These are phyloP conservation scores for Scheffersomyces stipitis DNA, from an alignment of 805 yeast genomes.

Conservation along the genomic window DNA sequence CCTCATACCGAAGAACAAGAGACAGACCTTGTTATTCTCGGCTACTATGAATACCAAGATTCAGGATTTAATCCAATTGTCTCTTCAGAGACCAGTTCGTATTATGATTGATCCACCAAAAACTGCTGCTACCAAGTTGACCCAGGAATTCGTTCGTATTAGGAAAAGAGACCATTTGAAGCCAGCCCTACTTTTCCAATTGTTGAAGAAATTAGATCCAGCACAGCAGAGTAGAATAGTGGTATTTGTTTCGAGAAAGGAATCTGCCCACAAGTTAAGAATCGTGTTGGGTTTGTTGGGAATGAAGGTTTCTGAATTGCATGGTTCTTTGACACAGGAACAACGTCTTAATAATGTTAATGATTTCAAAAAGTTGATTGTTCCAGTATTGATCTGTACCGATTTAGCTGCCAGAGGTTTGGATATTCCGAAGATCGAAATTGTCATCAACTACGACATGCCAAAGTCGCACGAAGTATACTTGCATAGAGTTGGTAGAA, in stretches of 20 bases:
- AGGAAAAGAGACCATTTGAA: slow-evolving; percentile 84
- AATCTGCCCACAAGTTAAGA: slow-evolving; percentile 83
- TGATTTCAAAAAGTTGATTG: slow-evolving; percentile 76
- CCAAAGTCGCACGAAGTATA: slow-evolving; percentile 90
- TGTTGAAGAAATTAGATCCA: slow-evolving; percentile 66
- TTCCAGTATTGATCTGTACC: slow-evolving; percentile 90
- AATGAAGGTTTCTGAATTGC: slow-evolving; percentile 73
- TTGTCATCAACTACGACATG: slow-evolving; percentile 93
- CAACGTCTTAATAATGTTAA: slow-evolving; percentile 86
- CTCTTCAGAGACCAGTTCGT: slow-evolving; percentile 87
- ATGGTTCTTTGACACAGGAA: slow-evolving; percentile 85
- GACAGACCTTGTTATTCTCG: slow-evolving; percentile 92
- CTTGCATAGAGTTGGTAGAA: slow-evolving; percentile 97
- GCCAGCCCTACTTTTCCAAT: slow-evolving; percentile 75
- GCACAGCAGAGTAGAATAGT: slow-evolving; percentile 70
- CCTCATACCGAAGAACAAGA: slow-evolving; percentile 75
- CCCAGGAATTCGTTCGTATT: slow-evolving; percentile 92
- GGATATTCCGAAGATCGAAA: slow-evolving; percentile 97
- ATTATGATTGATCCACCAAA: slow-evolving; percentile 97
- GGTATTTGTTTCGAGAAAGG: slow-evolving; percentile 90
- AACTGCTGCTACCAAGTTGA: slow-evolving; percentile 85
- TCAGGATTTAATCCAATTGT: slow-evolving; percentile 81
- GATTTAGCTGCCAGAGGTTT: slow-evolving; percentile 99
- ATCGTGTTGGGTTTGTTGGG: slow-evolving; percentile 74
- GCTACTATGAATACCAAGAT: slow-evolving; percentile 98